Conservation (phyloP, 169 alveolate species). For the Cryptosporidium canis region DNA sequence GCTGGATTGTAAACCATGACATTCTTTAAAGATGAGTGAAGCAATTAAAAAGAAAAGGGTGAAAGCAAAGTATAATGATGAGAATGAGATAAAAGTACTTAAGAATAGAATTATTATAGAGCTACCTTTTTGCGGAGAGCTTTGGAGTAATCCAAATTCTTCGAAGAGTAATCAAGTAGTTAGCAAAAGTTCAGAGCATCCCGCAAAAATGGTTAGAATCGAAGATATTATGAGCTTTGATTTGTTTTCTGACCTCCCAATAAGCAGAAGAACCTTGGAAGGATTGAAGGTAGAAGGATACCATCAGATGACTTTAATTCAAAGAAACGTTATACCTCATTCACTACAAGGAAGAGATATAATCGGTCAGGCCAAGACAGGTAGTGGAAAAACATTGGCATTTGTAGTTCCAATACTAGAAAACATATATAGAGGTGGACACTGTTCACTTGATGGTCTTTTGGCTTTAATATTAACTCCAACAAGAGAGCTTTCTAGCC, state of each 20-base stretch:
- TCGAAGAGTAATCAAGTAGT: neutral
- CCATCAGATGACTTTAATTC: slow-evolving; percentile 88
- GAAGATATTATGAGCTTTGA: slow-evolving; percentile 75
- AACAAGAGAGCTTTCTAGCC: slow-evolving; percentile 91
- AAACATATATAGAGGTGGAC: slow-evolving; percentile 81
- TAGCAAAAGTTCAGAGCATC: neutral
- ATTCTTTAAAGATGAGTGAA: slow-evolving; percentile 4
- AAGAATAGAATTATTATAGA: slow-evolving; percentile 69
- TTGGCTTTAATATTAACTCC: slow-evolving; percentile 90
- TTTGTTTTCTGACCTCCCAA: slow-evolving; percentile 87
- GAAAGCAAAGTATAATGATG: slow-evolving; percentile 71
- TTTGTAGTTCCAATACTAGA: slow-evolving; percentile 91
- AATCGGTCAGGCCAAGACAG: slow-evolving; percentile 90
- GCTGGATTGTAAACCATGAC: slow-evolving; percentile 24
- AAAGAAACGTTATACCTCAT: slow-evolving; percentile 89
- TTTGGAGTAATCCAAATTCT: slow-evolving; percentile 41
- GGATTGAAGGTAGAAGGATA: slow-evolving; percentile 86
- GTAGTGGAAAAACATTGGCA: slow-evolving; percentile 94
- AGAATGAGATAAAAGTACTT: slow-evolving; percentile 55
- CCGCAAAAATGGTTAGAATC: neutral
- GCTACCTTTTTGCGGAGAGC: slow-evolving; percentile 33
- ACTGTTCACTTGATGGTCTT: slow-evolving; percentile 78
- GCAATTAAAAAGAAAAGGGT: slow-evolving; percentile 27
- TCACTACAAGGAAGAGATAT: slow-evolving; percentile 91
- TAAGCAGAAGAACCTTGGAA: slow-evolving; percentile 81